A percentile compares a stretch with the other conserved stretches of the same genome.
Conservation (phyloP, 176 grass and related monocot species). For the Puccinellia tenuiflora region DNA sequence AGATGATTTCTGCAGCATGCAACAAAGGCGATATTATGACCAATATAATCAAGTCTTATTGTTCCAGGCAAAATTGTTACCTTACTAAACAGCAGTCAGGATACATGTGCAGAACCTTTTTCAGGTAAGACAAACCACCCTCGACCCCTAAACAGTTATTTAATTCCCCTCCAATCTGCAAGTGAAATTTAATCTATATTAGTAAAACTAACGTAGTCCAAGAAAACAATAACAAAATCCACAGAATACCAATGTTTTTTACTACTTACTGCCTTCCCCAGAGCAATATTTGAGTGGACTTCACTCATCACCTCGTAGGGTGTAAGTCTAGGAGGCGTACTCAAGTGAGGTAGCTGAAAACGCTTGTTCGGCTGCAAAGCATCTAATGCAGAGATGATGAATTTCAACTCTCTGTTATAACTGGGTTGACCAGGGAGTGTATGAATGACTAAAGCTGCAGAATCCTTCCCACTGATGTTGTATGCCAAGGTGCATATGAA, state of each 20-base stretch:
- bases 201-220: slow-evolving; percentile 3
- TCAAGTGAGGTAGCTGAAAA: slow-evolving; percentile 50
- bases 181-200: neutral
- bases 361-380: slow-evolving; percentile 75
- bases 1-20: slow-evolving; percentile 73
- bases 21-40: slow-evolving; percentile 14
- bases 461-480: slow-evolving; percentile 68
- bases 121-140: slow-evolving; percentile 61
- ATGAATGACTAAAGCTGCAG: slow-evolving; percentile 58
- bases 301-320: slow-evolving; percentile 62
- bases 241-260: slow-evolving; percentile 2
- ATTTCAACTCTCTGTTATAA: slow-evolving; percentile 58
- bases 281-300: slow-evolving; percentile 81
- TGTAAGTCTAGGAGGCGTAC: slow-evolving; percentile 45
- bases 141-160: slow-evolving; percentile 46
- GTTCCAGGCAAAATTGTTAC: slow-evolving; percentile 36
- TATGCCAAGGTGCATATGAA: slow-evolving; percentile 84
- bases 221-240: neutral
- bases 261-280: slow-evolving; percentile 79
- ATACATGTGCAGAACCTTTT: slow-evolving; percentile 90
- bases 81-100: slow-evolving; percentile 78
- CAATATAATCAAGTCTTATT: neutral
- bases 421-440: slow-evolving; percentile 63
- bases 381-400: slow-evolving; percentile 75
- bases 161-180: slow-evolving; percentile 48